Evolutionary conservation across 345 rosid species (phyloP).

Genomic region (Eucalyptus fibrosa): DNA sequence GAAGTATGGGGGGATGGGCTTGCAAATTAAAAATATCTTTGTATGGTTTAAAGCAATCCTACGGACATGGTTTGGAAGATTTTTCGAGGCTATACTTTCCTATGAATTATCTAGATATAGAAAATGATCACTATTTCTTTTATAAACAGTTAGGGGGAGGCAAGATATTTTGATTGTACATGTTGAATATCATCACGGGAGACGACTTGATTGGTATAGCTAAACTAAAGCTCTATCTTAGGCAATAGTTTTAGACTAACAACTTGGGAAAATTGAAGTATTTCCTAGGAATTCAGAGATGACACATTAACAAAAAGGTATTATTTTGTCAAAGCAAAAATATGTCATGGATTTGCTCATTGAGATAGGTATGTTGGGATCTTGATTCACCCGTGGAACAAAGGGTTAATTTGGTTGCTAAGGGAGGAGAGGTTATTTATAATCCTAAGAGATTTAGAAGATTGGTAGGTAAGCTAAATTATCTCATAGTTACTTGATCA

Average conservation of each 20-base stretch:
- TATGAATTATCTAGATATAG: background rate
- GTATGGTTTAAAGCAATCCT: background rate
- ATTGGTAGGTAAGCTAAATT: background rate
- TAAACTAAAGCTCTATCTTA: background rate
- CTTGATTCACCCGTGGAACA: background rate
- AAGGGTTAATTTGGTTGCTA: background rate
- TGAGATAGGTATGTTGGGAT: too few relatives aligned
- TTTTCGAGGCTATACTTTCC: background rate
- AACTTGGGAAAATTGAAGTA: background rate
- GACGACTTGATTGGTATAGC: background rate
- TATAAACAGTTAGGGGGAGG: background rate
- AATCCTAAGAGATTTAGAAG: background rate
- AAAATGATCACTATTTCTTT: too few relatives aligned
- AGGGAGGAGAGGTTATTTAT: background rate
- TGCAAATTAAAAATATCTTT: too few relatives aligned
- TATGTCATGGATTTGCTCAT: too few relatives aligned
- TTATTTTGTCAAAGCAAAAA: too few relatives aligned
- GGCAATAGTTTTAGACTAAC: background rate
- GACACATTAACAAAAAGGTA: too few relatives aligned
- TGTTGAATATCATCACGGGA: background rate
- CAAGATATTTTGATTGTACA: background rate
- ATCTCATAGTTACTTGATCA: too few relatives aligned
- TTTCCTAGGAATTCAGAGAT: background rate
- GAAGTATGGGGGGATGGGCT: background rate
- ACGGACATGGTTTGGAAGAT: fast-evolving